Evolutionary conservation across 1,284 basidiomycete species (phyloP).

Genomic region (Ceratobasidium theobromae): DNA sequence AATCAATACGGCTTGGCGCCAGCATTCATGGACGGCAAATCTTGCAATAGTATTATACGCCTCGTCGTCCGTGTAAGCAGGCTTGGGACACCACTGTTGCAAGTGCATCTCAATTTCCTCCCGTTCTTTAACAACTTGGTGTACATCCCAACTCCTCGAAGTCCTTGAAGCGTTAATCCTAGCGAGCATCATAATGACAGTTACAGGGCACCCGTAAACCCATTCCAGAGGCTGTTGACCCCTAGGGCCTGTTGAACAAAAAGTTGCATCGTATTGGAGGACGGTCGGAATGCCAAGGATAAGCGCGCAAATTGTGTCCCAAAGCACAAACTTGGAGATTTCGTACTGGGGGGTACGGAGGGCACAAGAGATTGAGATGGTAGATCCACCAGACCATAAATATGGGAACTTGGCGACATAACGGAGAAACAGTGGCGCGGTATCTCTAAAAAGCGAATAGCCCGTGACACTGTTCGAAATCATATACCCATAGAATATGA

Average conservation of each 20-base stretch:
- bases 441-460: neutral
- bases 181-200: neutral
- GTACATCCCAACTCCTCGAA: neutral
- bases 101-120: neutral
- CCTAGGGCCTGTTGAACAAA: neutral
- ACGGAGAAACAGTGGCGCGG: neutral
- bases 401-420: neutral
- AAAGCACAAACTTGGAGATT: neutral
- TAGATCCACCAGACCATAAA: neutral
- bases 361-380: neutral
- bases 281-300: constrained; percentile 1
- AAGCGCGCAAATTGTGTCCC: neutral
- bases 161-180: neutral
- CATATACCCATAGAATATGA: neutral
- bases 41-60: constrained; percentile 4
- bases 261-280: constrained; percentile 2
- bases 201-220: neutral
- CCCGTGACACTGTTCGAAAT: neutral
- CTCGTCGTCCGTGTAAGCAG: neutral
- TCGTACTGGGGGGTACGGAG: neutral
- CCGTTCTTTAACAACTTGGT: neutral
- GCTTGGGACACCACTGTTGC: neutral
- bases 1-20: constrained; percentile 3
- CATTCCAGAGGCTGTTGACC: neutral
- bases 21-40: neutral